These are phyloP conservation scores for Kodamaea nitidulidarum DNA, from an alignment of 805 yeast genomes.

Conservation along the genomic window DNA sequence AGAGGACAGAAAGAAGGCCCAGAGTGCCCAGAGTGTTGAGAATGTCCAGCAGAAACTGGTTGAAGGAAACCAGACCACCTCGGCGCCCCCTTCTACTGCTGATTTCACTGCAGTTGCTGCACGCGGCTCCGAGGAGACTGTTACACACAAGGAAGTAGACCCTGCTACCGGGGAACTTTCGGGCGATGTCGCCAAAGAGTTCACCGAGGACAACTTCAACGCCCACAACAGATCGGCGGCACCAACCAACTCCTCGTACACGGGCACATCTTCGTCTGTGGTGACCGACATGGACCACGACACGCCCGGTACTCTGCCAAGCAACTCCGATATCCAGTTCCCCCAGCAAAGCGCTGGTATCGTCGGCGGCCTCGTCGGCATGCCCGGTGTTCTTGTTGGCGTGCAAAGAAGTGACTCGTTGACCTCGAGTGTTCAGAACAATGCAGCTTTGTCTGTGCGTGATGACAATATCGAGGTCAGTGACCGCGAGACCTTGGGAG, in stretches of 20 bases:
- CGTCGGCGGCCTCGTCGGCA: slow-evolving; percentile 39
- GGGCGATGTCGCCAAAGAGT: slow-evolving; percentile 1
- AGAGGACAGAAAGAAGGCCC: slow-evolving; percentile 2
- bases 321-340: slow-evolving; percentile 46
- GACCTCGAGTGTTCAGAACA: slow-evolving; percentile 88
- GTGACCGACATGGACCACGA: slow-evolving; percentile 25
- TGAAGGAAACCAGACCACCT: too few species aligned
- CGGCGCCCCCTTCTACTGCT: too few species aligned
- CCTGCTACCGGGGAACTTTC: not conserved
- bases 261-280: slow-evolving; percentile 5
- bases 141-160: slow-evolving; percentile 14
- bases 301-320: slow-evolving; percentile 48
- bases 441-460: slow-evolving; percentile 86
- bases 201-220: slow-evolving; percentile 3
- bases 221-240: slow-evolving; percentile 2
- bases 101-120: slow-evolving; percentile 10
- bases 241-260: slow-evolving; percentile 3
- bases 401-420: slow-evolving; percentile 70
- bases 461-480: slow-evolving; percentile 55
- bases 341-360: slow-evolving; percentile 32
- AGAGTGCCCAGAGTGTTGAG: too few species aligned
- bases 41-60: too few species aligned
- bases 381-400: slow-evolving; percentile 42
- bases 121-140: slow-evolving; percentile 3
- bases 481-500: slow-evolving; percentile 39